Evolutionary conservation across 163 green algal species (phyloP), one percentile per base, ranked within the genome.

Genomic region (Scenedesmus sp.): DNA sequence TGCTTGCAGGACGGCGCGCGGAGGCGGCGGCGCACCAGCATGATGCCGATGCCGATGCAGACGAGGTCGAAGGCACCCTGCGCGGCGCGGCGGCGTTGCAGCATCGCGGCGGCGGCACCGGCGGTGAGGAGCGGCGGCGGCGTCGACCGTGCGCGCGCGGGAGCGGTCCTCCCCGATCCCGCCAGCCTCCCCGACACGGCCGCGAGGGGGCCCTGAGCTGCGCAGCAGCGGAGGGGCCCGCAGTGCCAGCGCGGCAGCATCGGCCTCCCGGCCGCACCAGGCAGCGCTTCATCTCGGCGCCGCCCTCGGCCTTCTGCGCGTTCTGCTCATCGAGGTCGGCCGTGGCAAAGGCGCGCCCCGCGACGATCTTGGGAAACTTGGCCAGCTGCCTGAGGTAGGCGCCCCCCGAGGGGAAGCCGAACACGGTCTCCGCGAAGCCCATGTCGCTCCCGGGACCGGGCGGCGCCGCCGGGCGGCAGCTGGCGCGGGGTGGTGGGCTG

Each of bases 41-140:
- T 77, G 22, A 82, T 34, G 31, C 75, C 75, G 13, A 82, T 36
- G 5, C 75, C 75, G 2, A 82, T 56, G 65, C 63, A 75, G 13
- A 82, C 31, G 26, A 82, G 63, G 39, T 82, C 75, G 58, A 75
- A 82, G 3, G 63, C 63, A 9, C 75, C 75, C 65, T 66, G 62
- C 53, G 15, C n/a, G n/a, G n/a, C n/a, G n/a, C n/a, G n/a, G n/a
- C n/a, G n/a, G n/a, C n/a, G n/a, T n/a, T n/a, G n/a, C n/a, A n/a
- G n/a, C n/a, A n/a, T n/a, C n/a, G n/a, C n/a, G n/a, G n/a, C n/a
- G n/a, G n/a, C n/a, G n/a, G n/a, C n/a, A n/a, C n/a, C n/a, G n/a
- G n/a, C n/a, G n/a, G n/a, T n/a, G n/a, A n/a, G n/a, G n/a, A n/a
- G 33, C 17, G 13, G 20, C 20, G 14, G 33, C 17, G 17, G 54